phyloP scores from a whole-genome alignment of 441 rosid genomes.

The Isatis lusitanica region DNA sequence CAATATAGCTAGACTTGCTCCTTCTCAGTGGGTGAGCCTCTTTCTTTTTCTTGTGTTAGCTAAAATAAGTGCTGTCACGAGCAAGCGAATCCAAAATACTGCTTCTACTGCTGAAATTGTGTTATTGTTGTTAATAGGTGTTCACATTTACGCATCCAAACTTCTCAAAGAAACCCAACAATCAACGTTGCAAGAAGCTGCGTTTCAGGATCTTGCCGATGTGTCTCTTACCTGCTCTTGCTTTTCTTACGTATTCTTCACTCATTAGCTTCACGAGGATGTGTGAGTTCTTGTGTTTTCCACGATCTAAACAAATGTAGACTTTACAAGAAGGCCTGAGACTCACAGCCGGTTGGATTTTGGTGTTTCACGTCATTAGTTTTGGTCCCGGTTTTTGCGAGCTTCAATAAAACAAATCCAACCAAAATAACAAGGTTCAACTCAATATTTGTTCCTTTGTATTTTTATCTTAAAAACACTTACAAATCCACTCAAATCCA shows the following conservation, averaged over 20 bases:
- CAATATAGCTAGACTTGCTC: not conserved
- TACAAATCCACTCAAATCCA: no score
- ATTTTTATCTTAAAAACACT: no score
- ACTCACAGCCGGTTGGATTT: no score
- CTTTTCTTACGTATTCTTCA: slow-evolving; percentile 54
- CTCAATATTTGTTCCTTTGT: no score
- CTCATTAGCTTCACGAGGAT: slow-evolving; percentile 59
- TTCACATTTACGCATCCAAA: not conserved
- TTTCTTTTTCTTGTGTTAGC: not conserved
- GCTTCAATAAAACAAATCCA: no score
- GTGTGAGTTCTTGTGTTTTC: slow-evolving; percentile 53
- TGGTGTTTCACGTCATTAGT: no score
- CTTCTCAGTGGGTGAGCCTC: not conserved
- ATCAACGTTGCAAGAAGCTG: not conserved
- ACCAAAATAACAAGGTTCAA: no score
- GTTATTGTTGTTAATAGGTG: not conserved
- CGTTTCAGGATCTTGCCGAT: slow-evolving; percentile 57
- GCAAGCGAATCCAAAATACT: not conserved
- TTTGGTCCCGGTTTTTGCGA: no score
- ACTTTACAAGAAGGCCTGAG: no score
- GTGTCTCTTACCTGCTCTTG: slow-evolving; percentile 74
- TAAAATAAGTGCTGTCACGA: not conserved
- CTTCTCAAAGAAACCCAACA: not conserved
- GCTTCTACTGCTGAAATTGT: not conserved
- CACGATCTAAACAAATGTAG: no score